phyloP scores from a whole-genome alignment of 225 moss, liverwort and hornwort species.

The Antitrichia curtipendula region DNA sequence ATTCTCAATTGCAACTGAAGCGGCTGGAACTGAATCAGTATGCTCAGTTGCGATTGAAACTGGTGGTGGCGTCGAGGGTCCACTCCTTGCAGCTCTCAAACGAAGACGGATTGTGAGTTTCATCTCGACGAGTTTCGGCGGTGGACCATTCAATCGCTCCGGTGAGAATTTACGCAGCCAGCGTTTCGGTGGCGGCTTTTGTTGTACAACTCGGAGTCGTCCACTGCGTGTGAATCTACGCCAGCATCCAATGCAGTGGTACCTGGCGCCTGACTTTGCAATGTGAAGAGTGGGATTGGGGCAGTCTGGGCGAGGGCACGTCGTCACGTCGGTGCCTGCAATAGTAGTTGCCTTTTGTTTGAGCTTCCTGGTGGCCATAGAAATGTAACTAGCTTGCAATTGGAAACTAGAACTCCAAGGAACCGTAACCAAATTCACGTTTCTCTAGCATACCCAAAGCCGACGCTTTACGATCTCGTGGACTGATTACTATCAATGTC shows the following conservation, averaged over 20 bases:
- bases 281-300: not conserved
- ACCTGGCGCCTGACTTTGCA: not conserved
- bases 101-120: not conserved
- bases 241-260: not conserved
- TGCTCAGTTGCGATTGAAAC: not conserved
- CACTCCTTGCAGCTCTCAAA: no score
- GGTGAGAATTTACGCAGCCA: not conserved
- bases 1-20: no score
- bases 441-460: not conserved
- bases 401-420: not conserved
- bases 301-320: not conserved
- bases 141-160: not conserved
- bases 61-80: not conserved
- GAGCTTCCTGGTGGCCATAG: not conserved
- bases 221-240: no score
- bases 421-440: not conserved
- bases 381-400: not conserved
- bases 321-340: not conserved
- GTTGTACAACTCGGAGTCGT: not conserved
- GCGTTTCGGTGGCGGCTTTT: not conserved
- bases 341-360: no score
- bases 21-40: not conserved
- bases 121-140: not conserved
- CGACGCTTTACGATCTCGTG: not conserved
- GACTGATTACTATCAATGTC: not conserved